phyloP scores from a whole-genome alignment of 1,284 basidiomycete species.

The Cutaneotrichosporon sp. region DNA sequence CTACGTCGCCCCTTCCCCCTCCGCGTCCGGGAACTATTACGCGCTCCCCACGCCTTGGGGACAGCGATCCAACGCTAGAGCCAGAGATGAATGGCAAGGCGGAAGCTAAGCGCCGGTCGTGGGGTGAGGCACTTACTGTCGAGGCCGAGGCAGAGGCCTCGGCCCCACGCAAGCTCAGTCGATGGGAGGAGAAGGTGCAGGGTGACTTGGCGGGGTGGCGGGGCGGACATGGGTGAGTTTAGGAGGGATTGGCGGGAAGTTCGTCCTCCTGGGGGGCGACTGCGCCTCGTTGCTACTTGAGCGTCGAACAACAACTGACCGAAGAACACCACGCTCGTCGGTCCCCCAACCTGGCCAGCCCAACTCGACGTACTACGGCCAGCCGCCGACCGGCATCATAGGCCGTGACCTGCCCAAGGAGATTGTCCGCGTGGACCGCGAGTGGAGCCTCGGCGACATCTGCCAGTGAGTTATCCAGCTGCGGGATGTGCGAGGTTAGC shows the following conservation, averaged over 20 bases:
- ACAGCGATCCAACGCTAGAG: neutral
- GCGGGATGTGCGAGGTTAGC: neutral
- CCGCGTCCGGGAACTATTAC: neutral
- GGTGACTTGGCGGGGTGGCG: constrained; percentile 46
- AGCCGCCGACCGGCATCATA: constrained; percentile 39
- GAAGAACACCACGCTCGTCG: constrained; percentile 28
- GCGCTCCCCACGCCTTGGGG: constrained; percentile 1
- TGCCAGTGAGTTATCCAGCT: constrained; percentile 44
- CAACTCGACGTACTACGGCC: constrained; percentile 35
- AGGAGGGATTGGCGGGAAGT: neutral
- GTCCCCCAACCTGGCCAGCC: constrained; percentile 32
- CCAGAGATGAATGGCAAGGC: neutral
- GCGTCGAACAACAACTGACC: constrained; percentile 4
- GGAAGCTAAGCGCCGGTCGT: neutral
- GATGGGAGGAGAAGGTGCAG: constrained; percentile 41
- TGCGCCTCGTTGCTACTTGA: too few species aligned
- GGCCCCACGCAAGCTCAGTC: constrained; percentile 21
- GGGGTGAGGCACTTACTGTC: neutral
- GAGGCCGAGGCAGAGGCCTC: constrained; percentile 2
- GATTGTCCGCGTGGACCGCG: constrained; percentile 54
- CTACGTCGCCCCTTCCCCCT: constrained; percentile 1
- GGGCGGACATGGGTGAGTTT: constrained; percentile 46
- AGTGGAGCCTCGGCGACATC: constrained; percentile 53
- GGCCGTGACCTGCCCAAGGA: constrained; percentile 51
- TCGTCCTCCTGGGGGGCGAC: neutral